phyloP scores from a whole-genome alignment of 2,329 filamentous ascomycete genomes.

The Microdochium nivale region DNA sequence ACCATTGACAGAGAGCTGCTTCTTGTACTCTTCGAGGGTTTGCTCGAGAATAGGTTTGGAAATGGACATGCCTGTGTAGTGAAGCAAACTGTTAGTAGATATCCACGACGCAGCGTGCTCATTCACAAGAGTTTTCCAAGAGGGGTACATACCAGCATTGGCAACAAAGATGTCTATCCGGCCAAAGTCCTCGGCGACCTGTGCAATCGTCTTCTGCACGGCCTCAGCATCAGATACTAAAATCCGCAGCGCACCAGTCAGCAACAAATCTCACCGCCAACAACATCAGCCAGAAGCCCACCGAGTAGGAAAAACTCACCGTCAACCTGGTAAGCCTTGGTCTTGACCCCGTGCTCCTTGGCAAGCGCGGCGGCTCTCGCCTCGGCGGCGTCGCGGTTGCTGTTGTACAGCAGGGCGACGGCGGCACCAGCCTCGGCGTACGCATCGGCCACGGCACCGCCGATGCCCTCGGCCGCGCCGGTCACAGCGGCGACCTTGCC shows the following conservation, averaged over 20 bases:
- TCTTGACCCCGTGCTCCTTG: slow-evolving; percentile 23
- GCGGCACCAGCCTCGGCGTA: slow-evolving; percentile 34
- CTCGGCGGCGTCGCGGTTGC: slow-evolving; percentile 25
- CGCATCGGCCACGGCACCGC: slow-evolving; percentile 31
- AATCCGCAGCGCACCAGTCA: neutral
- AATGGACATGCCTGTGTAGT: slow-evolving; percentile 32
- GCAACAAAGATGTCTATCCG: slow-evolving; percentile 32
- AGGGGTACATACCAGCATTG: slow-evolving; percentile 25
- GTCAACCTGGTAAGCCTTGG: slow-evolving; percentile 33
- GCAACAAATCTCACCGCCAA: neutral
- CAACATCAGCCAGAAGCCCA: too few species aligned
- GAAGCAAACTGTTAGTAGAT: neutral
- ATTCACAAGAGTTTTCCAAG: neutral
- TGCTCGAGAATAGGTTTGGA: slow-evolving; percentile 47
- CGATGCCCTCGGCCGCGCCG: slow-evolving; percentile 36
- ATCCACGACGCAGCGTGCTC: neutral
- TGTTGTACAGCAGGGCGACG: slow-evolving; percentile 31
- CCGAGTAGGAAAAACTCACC: slow-evolving; percentile 10
- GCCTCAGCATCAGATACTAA: slow-evolving; percentile 30
- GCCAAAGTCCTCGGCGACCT: slow-evolving; percentile 29
- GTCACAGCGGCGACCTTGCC: slow-evolving; percentile 33
- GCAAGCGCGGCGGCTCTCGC: slow-evolving; percentile 23
- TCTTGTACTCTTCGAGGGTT: slow-evolving; percentile 39
- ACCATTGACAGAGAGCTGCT: slow-evolving; percentile 46
- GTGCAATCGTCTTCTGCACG: slow-evolving; percentile 22